These are phyloP conservation scores for Fusarium virguliforme DNA, from an alignment of 2,329 filamentous ascomycete genomes.

Conservation along the genomic window DNA sequence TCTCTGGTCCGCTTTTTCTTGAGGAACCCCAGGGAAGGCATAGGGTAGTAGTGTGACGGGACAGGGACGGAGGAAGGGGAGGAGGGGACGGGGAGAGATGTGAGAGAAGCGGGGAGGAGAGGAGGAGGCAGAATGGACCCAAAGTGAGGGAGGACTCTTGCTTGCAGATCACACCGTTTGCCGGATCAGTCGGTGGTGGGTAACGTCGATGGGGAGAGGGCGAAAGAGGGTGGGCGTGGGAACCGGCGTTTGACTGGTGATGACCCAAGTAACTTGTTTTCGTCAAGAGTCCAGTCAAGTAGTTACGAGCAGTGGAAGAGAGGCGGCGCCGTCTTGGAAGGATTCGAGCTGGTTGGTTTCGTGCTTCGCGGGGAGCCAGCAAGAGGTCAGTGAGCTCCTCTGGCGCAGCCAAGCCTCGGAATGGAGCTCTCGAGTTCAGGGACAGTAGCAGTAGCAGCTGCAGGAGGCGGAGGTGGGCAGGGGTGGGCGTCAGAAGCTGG, in stretches of 20 bases:
- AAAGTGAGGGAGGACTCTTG: conserved; percentile 40
- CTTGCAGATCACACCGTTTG: conserved; percentile 48
- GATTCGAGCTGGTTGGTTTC: conserved; percentile 42
- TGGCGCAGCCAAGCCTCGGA: conserved; percentile 43
- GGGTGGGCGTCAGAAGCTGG: conserved; percentile 18
- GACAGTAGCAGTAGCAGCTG: conserved; percentile 29
- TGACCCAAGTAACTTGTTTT: conserved; percentile 7
- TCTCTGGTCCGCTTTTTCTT: conserved; percentile 99
- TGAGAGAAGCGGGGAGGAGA: conserved; percentile 39
- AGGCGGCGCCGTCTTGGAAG: conserved; percentile 30
- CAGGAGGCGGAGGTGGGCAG: conserved; percentile 24
- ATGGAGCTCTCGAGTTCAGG: conserved; percentile 42
- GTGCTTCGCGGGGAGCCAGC: conserved; percentile 31
- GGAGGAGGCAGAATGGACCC: conserved; percentile 38
- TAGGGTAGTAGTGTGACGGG: conserved; percentile 60
- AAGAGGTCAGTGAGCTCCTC: conserved; percentile 48
- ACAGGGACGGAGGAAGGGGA: conserved; percentile 25
- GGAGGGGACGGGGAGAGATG: conserved; percentile 36
- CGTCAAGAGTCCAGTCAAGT: background rate
- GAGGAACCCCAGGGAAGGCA: conserved; percentile 96
- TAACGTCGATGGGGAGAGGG: conserved; percentile 16
- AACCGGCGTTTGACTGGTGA: conserved; percentile 28
- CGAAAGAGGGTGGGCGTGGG: conserved; percentile 26
- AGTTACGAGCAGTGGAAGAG: background rate
- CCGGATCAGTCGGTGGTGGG: conserved; percentile 41